Evolutionary conservation across 805 yeast species (phyloP).

Genomic region (Candida loeiensis): DNA sequence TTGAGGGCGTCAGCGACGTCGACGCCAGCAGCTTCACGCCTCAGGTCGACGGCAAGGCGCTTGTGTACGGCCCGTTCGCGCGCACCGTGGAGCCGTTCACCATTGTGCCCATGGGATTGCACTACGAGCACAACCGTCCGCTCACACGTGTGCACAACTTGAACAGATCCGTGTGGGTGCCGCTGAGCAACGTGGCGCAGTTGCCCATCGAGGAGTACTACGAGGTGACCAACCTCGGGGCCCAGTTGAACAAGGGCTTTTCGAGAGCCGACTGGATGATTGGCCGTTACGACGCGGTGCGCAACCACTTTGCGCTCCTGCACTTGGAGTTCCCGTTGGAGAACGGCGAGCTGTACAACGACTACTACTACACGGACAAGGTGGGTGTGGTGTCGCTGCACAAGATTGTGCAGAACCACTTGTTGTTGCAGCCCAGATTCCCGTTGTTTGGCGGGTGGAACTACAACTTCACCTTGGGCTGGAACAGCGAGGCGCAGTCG

Average conservation of each 20-base stretch:
- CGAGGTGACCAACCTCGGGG: constrained; percentile 74
- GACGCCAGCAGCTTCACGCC: constrained; percentile 27
- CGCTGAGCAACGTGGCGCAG: constrained; percentile 70
- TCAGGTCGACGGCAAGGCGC: constrained; percentile 33
- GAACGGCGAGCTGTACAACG: constrained; percentile 32
- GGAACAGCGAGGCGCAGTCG: constrained; percentile 61
- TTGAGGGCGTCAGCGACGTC: constrained; percentile 12
- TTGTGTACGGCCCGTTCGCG: constrained; percentile 55
- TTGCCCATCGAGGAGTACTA: constrained; percentile 81
- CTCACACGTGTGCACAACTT: constrained; percentile 56
- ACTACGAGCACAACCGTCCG: constrained; percentile 66
- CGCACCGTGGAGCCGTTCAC: constrained; percentile 44
- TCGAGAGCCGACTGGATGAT: constrained; percentile 76
- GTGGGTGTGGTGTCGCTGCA: constrained; percentile 93
- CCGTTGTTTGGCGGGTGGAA: constrained; percentile 98
- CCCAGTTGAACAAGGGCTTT: constrained; percentile 65
- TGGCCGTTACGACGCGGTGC: constrained; percentile 45
- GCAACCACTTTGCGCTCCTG: constrained; percentile 56
- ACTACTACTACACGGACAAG: constrained; percentile 77
- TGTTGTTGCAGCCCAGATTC: constrained; percentile 77
- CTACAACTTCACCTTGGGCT: constrained; percentile 94
- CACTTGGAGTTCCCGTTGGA: constrained; percentile 58
- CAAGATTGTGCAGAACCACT: constrained; percentile 36
- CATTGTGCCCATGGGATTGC: constrained; percentile 47
- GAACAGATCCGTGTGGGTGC: constrained; percentile 80